These are phyloP conservation scores for Cyphellophora attinorum DNA, from an alignment of 2,329 filamentous ascomycete species.

Conservation along the genomic window DNA sequence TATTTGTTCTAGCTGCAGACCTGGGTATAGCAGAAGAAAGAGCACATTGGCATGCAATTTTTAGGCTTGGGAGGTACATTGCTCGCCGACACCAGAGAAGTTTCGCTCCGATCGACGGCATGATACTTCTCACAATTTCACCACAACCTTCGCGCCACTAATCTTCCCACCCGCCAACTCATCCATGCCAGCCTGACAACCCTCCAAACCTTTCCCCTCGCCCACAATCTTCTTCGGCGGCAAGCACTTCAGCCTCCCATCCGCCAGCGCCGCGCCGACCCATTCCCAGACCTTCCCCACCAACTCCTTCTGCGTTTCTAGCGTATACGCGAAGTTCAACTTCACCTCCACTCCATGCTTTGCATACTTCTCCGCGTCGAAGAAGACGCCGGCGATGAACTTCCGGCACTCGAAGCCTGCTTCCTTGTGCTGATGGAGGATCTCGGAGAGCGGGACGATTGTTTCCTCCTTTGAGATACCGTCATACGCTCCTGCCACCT, in stretches of 20 bases:
- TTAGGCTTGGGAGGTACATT: too few species aligned
- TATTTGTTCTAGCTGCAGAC: too few species aligned
- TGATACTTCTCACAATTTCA: constrained; percentile 14
- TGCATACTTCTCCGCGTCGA: constrained; percentile 4
- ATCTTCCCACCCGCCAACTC: constrained; percentile 28
- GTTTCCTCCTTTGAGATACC: constrained; percentile 7
- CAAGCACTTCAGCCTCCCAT: constrained; percentile 19
- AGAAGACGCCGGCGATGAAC: constrained; percentile 6
- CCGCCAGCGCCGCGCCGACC: constrained; percentile 20
- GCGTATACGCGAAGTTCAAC: constrained; percentile 35
- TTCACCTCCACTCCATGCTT: constrained; percentile 6
- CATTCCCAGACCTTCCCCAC: constrained; percentile 47
- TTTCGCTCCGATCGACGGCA: too few species aligned
- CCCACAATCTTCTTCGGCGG: constrained; percentile 28
- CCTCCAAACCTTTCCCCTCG: constrained; percentile 24
- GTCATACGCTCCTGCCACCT: constrained; percentile 8
- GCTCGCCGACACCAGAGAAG: too few species aligned
- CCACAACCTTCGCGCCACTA: constrained; percentile 29
- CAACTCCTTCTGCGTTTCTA: constrained; percentile 37
- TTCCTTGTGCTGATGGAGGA: constrained; percentile 1
- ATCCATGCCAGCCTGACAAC: constrained; percentile 27
- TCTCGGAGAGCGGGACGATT: constrained; percentile 6
- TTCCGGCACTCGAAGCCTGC: background rate
- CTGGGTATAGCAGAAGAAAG: too few species aligned
- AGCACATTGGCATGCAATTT: too few species aligned